Evolutionary conservation across 352 stramenopile genomes (phyloP), one percentile per base, ranked within the genome.

Genomic region (Saprolegnia parasitica): DNA sequence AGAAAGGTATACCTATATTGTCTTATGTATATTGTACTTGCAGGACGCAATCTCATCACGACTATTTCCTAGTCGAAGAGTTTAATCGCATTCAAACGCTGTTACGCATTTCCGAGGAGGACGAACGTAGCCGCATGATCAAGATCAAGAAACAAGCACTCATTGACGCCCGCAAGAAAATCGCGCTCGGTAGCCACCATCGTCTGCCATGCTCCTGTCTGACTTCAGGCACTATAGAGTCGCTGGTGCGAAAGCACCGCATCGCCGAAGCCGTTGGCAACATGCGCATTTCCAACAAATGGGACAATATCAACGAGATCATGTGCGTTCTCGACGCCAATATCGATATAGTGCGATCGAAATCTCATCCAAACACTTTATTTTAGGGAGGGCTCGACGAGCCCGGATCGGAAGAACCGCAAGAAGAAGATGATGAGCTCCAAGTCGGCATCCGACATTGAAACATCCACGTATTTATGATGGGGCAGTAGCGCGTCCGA

Each of bases 271-370:
- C 80, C 4, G 79, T 93, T 32, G 82, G 90, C 60, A 78, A 91
- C 47, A 74, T 91, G 46, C 78, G 80, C 11, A 73, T 70, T 40
- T 81, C 70, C 64, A 84, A 83, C 65, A 87, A 90, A 58, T 93
- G 83, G 85, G 83, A 93, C 71, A 87, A 88, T 65, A 79, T 91
- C 71, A 81, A 91, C 63, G 83, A 90, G 29, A 85, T 77, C 63
- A 75, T 92, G 78, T 88, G 88, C 80, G 81, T 5, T 5, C 29
- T 35, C 29, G 5, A 35, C 29, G 29, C 29, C 29, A 35, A 35
- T 35, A 35, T 35, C 29, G 29, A 35, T 35, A 35, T 35, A 35
- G 2, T 35, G 29, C 29, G 2, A 35, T 35, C 5, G 29, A 5
- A 2, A 35, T 6, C 29, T 35, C 29, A 35, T 5, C n/a, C n/a